Conservation (phyloP, 129 eudicot species). For the Saposhnikovia divaricata region DNA sequence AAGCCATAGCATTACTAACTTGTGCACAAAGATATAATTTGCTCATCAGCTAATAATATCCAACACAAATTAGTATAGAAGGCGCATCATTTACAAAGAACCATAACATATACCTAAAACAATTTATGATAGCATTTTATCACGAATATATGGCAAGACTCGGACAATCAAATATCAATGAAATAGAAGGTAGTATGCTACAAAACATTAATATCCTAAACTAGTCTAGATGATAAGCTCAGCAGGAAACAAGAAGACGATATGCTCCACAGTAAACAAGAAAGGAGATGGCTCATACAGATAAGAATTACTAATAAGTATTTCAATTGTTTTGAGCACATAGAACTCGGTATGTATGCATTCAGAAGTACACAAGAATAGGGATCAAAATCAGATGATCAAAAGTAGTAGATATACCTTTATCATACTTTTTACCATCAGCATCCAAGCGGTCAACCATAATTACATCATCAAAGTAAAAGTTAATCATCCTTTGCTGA, state of each 20-base stretch:
- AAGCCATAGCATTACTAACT: too few relatives aligned
- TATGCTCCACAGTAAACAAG: not conserved
- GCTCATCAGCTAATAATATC: too few relatives aligned
- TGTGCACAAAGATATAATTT: too few relatives aligned
- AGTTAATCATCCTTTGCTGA: constrained; percentile 36
- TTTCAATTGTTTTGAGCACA: not conserved
- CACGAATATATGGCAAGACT: not conserved
- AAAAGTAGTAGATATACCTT: constrained; percentile 32
- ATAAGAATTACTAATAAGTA: not conserved
- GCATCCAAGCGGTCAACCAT: constrained; percentile 43
- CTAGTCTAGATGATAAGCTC: not conserved
- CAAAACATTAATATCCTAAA: not conserved
- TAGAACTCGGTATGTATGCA: not conserved
- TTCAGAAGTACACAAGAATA: not conserved
- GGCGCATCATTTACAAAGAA: too few relatives aligned
- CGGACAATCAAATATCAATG: not conserved
- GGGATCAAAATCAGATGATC: not conserved
- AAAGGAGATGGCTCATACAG: not conserved
- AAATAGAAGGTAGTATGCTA: not conserved
- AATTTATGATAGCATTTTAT: too few relatives aligned
- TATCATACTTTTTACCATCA: constrained; percentile 61
- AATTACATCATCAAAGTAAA: constrained; percentile 59
- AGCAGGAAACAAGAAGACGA: too few relatives aligned
- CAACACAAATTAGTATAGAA: too few relatives aligned
- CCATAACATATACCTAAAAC: too few relatives aligned